phyloP scores from a whole-genome alignment of 768 basidiomycete genomes.

The Termitomyces sp. region DNA sequence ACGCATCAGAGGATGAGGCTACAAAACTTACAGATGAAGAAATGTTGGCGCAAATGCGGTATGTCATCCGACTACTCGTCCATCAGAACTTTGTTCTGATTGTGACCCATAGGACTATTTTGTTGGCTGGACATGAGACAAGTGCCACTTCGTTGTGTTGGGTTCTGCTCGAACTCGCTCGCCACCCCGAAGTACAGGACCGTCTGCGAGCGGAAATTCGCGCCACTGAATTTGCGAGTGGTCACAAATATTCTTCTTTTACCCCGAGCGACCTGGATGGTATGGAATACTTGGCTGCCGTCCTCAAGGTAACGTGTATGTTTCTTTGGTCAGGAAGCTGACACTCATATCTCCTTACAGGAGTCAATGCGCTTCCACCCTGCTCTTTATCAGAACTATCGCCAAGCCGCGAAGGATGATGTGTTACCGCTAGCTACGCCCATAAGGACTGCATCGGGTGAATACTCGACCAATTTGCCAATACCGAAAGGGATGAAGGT shows the following conservation, averaged over 20 bases:
- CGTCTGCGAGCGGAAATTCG: conserved; percentile 58
- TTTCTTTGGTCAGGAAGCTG: neutral
- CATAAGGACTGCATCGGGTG: conserved; percentile 40
- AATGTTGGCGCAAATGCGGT: conserved; percentile 36
- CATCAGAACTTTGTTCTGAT: neutral
- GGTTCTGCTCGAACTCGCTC: conserved; percentile 59
- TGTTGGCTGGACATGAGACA: conserved; percentile 55
- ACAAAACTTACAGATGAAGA: conserved; percentile 33
- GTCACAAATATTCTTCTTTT: conserved; percentile 34
- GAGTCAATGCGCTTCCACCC: conserved; percentile 53
- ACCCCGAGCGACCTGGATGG: conserved; percentile 42
- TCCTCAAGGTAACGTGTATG: conserved; percentile 33
- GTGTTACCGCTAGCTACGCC: conserved; percentile 55
- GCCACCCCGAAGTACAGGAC: conserved; percentile 50
- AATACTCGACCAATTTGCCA: conserved; percentile 34
- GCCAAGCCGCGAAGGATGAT: conserved; percentile 47
- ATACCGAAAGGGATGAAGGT: conserved; percentile 48
- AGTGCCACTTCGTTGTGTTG: conserved; percentile 55
- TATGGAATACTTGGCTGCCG: conserved; percentile 44
- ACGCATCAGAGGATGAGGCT: conserved; percentile 31
- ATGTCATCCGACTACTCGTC: neutral
- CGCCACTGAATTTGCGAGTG: conserved; percentile 28
- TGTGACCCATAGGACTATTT: conserved; percentile 29
- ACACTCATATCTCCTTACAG: conserved; percentile 14
- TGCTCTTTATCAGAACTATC: conserved; percentile 46